phyloP scores from a whole-genome alignment of 2,329 filamentous ascomycete species.

The Akanthomyces dipterigenus region DNA sequence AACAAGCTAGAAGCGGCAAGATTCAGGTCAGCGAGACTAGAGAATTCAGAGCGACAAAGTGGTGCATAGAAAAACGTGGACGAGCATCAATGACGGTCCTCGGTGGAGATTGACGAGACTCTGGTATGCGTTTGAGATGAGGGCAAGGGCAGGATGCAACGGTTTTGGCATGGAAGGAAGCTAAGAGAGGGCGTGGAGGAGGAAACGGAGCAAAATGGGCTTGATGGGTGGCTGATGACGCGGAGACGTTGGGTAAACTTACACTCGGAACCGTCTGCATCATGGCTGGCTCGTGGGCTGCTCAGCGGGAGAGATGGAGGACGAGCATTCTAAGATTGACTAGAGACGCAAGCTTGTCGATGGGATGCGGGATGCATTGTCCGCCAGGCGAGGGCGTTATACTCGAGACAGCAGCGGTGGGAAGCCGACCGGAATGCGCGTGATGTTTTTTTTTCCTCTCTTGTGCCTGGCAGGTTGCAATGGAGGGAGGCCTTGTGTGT shows the following conservation, averaged over 20 bases:
- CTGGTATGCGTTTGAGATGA: constrained; percentile 12
- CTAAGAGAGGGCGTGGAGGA: constrained; percentile 2
- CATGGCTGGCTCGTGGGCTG: constrained; percentile 35
- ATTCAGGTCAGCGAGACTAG: background rate
- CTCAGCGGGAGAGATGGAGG: constrained; percentile 27
- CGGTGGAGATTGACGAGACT: background rate
- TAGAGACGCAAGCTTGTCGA: background rate
- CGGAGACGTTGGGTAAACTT: constrained; percentile 24
- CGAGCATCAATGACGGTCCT: background rate
- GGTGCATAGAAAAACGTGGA: background rate
- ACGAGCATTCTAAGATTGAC: constrained; percentile 27
- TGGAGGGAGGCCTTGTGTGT: background rate
- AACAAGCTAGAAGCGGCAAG: constrained; percentile 41
- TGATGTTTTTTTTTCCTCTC: background rate
- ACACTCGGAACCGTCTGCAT: constrained; percentile 50
- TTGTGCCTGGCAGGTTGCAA: background rate
- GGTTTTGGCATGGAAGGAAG: background rate
- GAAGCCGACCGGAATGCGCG: constrained; percentile 3
- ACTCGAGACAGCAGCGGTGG: background rate
- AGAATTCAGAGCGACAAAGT: background rate
- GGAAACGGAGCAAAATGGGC: constrained; percentile 12
- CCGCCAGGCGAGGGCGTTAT: background rate
- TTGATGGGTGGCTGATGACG: background rate
- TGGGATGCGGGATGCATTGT: constrained; percentile 7
- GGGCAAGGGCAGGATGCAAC: constrained; percentile 7